A percentile compares a stretch with the other conserved stretches of the same genome.
These are phyloP conservation scores for Puccinellia tenuiflora DNA, from an alignment of 176 grass and related monocot species.

Conservation along the genomic window DNA sequence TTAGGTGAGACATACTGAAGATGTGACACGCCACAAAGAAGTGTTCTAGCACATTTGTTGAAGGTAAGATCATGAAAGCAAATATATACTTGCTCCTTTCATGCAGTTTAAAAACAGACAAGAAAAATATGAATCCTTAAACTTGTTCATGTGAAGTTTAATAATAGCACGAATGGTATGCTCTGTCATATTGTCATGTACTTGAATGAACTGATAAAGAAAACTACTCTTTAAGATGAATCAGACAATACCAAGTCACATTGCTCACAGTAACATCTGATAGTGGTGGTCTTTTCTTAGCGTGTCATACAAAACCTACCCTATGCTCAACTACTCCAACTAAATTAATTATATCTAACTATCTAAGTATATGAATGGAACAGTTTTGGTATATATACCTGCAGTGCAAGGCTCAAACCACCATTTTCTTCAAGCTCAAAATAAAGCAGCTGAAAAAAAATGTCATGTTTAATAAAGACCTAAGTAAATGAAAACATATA, in stretches of 20 bases:
- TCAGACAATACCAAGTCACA: not conserved
- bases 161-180: not conserved
- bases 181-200: not conserved
- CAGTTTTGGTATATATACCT: slow-evolving; percentile 44
- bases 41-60: not conserved
- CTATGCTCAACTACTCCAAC: not conserved
- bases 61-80: not conserved
- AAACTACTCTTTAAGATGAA: not conserved
- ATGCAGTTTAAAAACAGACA: not conserved
- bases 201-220: not conserved
- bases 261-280: not conserved
- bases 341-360: slow-evolving; percentile 16
- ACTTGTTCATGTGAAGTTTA: not conserved
- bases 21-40: not conserved
- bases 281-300: not conserved
- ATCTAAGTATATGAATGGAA: slow-evolving; percentile 1
- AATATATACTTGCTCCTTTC: not conserved
- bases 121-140: not conserved
- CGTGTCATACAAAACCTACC: not conserved
- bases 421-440: slow-evolving; percentile 98
- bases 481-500: not conserved
- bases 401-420: slow-evolving; percentile 85
- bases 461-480: not conserved
- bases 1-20: slow-evolving; percentile 24
- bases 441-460: slow-evolving; percentile 69